Percentiles rank a stretch among this genome's conserved stretches.
Conservation (phyloP, 148 eudicot species). For the Diospyros kaki region DNA sequence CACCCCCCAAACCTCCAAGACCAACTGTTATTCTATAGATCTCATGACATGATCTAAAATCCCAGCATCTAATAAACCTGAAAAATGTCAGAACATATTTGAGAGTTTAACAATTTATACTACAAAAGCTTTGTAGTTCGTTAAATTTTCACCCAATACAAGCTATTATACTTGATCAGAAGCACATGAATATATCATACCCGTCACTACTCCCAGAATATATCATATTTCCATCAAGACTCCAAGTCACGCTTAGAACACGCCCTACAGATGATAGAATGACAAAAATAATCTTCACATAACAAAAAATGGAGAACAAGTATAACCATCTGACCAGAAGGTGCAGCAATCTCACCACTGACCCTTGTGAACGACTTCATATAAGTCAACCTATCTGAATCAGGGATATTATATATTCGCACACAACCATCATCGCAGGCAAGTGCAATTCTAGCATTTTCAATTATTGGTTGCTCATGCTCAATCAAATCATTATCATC, state of each 20-base stretch:
- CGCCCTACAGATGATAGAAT: constrained; percentile 47
- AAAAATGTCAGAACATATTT: not conserved
- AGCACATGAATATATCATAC: constrained; percentile 30
- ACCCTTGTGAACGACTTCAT: constrained; percentile 75
- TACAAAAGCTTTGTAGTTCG: constrained; percentile 2
- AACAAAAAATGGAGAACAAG: not conserved
- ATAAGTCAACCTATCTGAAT: constrained; percentile 47
- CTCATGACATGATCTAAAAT: constrained; percentile 49
- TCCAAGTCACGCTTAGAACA: constrained; percentile 75
- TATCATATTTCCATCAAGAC: constrained; percentile 61
- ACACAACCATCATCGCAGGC: constrained; percentile 98
- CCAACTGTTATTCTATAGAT: constrained; percentile 84
- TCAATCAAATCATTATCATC: constrained; percentile 38
- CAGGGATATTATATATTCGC: constrained; percentile 53
- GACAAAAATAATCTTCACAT: constrained; percentile 5
- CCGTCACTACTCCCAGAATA: constrained; percentile 94
- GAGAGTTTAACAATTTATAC: not conserved
- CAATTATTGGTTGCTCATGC: constrained; percentile 26
- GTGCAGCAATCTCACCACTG: constrained; percentile 71
- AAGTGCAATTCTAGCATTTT: constrained; percentile 48
- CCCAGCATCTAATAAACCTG: constrained; percentile 94
- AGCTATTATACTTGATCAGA: not conserved
- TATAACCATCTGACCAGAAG: constrained; percentile 6
- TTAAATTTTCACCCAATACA: not conserved
- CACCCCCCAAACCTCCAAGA: constrained; percentile 72